These are phyloP conservation scores for Russula ochroleuca DNA, from an alignment of 768 basidiomycete species.

Conservation along the genomic window DNA sequence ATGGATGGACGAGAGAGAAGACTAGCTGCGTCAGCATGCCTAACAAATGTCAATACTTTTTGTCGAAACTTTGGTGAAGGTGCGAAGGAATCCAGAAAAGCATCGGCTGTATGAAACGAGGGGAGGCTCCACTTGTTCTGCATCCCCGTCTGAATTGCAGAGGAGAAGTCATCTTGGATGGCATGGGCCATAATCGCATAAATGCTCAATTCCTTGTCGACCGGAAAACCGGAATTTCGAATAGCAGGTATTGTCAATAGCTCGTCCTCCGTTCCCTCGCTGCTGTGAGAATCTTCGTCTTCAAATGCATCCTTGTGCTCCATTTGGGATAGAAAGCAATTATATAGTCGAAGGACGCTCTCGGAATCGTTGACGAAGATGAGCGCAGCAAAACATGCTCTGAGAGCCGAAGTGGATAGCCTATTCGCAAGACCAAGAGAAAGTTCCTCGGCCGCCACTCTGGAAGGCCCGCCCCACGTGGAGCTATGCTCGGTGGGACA, in stretches of 20 bases:
- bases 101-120: conserved; percentile 33
- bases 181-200: conserved; percentile 59
- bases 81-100: conserved; percentile 39
- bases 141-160: conserved; percentile 46
- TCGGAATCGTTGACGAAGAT: conserved; percentile 41
- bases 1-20: conserved; percentile 48
- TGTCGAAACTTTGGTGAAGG: conserved; percentile 41
- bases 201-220: conserved; percentile 41
- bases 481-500: conserved; percentile 27
- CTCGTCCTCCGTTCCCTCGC: neutral
- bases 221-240: neutral
- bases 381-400: conserved; percentile 46
- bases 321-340: conserved; percentile 12
- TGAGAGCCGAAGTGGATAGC: conserved; percentile 46
- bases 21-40: conserved; percentile 48
- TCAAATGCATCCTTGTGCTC: conserved; percentile 6
- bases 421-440: conserved; percentile 39
- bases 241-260: conserved; percentile 3
- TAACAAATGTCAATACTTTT: conserved; percentile 45
- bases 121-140: conserved; percentile 39
- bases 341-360: conserved; percentile 42
- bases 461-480: conserved; percentile 10
- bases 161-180: conserved; percentile 52
- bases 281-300: neutral
- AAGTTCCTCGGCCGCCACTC: conserved; percentile 33